Conservation (phyloP, 1,284 basidiomycete genomes). For the Ganoderma lucidum region DNA sequence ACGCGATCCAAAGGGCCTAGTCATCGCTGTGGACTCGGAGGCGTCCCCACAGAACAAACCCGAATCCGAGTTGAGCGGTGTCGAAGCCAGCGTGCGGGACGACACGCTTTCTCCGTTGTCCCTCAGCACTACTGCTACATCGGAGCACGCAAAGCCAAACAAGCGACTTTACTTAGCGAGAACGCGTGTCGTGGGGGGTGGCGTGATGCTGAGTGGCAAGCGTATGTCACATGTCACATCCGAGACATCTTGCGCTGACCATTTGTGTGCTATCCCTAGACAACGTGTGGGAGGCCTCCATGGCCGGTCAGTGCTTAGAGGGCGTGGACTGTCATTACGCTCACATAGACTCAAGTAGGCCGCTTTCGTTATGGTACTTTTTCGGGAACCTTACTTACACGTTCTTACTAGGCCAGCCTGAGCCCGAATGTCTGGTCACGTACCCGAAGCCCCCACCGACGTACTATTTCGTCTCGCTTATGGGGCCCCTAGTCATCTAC, state of each 20-base stretch:
- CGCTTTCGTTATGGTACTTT: not conserved
- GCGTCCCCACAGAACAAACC: slow-evolving; percentile 10
- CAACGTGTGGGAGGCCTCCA: slow-evolving; percentile 45
- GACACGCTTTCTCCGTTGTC: slow-evolving; percentile 17
- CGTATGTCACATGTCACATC: slow-evolving; percentile 39
- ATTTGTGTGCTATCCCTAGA: slow-evolving; percentile 38
- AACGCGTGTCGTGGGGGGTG: slow-evolving; percentile 58
- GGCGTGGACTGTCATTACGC: slow-evolving; percentile 49
- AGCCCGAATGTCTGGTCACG: slow-evolving; percentile 18
- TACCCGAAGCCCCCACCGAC: slow-evolving; percentile 21
- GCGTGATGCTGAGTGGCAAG: slow-evolving; percentile 56
- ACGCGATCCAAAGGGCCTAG: slow-evolving; percentile 14
- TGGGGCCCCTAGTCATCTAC: slow-evolving; percentile 22
- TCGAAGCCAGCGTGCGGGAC: slow-evolving; percentile 22
- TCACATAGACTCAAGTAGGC: slow-evolving; percentile 44
- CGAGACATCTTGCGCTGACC: not conserved
- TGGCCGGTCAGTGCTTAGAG: slow-evolving; percentile 45
- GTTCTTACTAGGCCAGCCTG: slow-evolving; percentile 10
- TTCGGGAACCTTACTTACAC: not conserved
- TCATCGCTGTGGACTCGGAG: not conserved
- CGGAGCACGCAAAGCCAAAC: slow-evolving; percentile 21
- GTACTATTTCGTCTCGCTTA: slow-evolving; percentile 22
- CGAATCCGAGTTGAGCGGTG: slow-evolving; percentile 18
- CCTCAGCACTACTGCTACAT: slow-evolving; percentile 22
- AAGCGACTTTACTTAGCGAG: slow-evolving; percentile 55